A percentile compares a stretch with the other conserved stretches of the same genome.
Conservation (phyloP, 441 rosid species). For the Erysimum pusillum region DNA sequence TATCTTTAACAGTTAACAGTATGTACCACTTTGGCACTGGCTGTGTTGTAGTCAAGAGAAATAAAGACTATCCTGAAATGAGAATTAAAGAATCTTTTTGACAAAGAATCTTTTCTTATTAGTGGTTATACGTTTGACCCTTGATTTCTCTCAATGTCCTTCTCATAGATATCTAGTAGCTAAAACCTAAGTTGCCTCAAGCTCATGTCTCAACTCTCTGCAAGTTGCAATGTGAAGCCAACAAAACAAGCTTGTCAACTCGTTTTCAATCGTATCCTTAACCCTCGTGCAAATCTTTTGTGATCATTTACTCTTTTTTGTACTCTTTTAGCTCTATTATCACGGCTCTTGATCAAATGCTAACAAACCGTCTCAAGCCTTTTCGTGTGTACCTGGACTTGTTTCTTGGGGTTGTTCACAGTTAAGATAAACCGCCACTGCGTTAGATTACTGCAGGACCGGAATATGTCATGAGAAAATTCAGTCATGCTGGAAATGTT, state of each 20-base stretch:
- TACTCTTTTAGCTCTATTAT: constrained; percentile 16
- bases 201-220: constrained; percentile 27
- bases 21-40: constrained; percentile 38
- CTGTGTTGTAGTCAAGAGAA: constrained; percentile 31
- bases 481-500: not conserved
- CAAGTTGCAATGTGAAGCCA: constrained; percentile 43
- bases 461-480: constrained; percentile 1
- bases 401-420: constrained; percentile 9
- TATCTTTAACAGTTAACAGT: constrained; percentile 45
- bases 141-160: constrained; percentile 28
- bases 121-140: constrained; percentile 35
- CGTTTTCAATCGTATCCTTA: constrained; percentile 36
- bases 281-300: constrained; percentile 27
- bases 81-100: constrained; percentile 8
- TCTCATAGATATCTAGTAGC: constrained; percentile 20
- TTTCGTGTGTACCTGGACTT: constrained; percentile 28
- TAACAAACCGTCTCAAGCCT: not conserved
- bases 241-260: constrained; percentile 30
- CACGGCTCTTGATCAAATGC: constrained; percentile 19
- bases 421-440: not conserved
- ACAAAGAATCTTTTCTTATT: constrained; percentile 35
- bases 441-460: not conserved
- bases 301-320: constrained; percentile 36
- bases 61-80: constrained; percentile 18
- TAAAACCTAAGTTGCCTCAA: constrained; percentile 25